Evolutionary conservation across 1,284 basidiomycete genomes (phyloP), one percentile per base, ranked within the genome.

Genomic region (Moesziomyces parantarcticus): DNA sequence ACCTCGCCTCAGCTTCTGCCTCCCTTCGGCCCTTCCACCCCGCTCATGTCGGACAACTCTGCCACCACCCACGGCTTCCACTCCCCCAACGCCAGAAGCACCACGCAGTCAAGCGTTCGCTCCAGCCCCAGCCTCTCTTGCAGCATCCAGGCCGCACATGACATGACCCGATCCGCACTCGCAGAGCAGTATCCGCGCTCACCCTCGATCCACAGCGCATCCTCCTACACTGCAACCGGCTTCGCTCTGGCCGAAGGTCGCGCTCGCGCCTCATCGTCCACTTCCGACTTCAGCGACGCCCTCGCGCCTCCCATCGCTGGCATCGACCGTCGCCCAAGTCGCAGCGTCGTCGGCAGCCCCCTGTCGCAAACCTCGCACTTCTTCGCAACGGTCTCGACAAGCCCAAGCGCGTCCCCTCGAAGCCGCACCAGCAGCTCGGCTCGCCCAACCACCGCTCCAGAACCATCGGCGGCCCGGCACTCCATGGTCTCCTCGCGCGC

Each of bases 141-240:
- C 41, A 58, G 51, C 49, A 22, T 55, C 5, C 26, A 36, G 11
- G 26, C 45, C 20, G 22, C 18, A 16, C 34, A 23, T 46, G 58
- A 54, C 16, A 23, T 39, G 0, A 21, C 50, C 3, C 57, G 53
- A 2, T 58, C 59, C 8, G 32, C 49, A 22, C n/a, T 46, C 25
- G 44, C 51, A 10, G 66, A 69, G 23, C 55, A 50, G 41, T 60
- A 63, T 48, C 60, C 66, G 11, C 58, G 54, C 6, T 63, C 57
- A 2, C 66, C 66, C n/a, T 63, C 58, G 5, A 26, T 57, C 20
- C 53, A 61, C 18, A 59, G 66, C 60, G 49, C 60, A 6, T 59
- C 66, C 7, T 56, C 56, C n/a, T 56, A 56, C 32, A 44, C 59
- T 18, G 39, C 36, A 44, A 29, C 60, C 0, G 46, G 29, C 25